phyloP scores from a whole-genome alignment of 148 eudicot genomes.

The Arctostaphylos glauca region DNA sequence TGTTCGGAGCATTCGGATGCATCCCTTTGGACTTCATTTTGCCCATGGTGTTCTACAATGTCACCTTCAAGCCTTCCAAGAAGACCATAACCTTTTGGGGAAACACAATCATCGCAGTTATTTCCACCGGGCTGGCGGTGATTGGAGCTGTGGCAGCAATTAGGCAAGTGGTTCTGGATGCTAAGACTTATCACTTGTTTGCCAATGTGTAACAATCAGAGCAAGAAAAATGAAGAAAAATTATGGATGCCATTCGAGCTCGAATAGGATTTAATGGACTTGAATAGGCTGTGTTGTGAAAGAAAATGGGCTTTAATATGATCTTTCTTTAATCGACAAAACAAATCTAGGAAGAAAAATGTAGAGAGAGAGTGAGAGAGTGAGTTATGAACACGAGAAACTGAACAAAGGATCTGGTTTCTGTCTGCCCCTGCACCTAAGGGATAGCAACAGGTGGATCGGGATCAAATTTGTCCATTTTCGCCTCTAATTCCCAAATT shows the following conservation, averaged over 20 bases:
- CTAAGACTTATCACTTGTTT: slow-evolving; percentile 43
- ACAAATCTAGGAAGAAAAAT: too few relatives aligned
- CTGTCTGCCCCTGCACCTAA: too few relatives aligned
- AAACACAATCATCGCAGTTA: slow-evolving; percentile 38
- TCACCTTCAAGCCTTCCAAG: slow-evolving; percentile 64
- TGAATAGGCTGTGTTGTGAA: background rate
- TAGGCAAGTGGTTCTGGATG: slow-evolving; percentile 63
- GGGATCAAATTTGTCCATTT: too few relatives aligned
- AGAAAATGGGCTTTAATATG: too few relatives aligned
- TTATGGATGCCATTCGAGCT: background rate
- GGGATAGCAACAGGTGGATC: too few relatives aligned
- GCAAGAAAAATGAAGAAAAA: background rate
- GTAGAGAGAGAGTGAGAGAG: too few relatives aligned
- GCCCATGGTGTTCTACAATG: slow-evolving; percentile 68
- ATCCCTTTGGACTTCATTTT: slow-evolving; percentile 72
- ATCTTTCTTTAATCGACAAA: too few relatives aligned
- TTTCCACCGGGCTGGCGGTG: slow-evolving; percentile 39
- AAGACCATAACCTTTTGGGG: slow-evolving; percentile 45
- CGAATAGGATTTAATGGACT: background rate
- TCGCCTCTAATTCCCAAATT: too few relatives aligned
- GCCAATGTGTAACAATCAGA: slow-evolving; percentile 36
- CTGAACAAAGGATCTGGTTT: too few relatives aligned
- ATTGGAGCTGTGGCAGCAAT: slow-evolving; percentile 59
- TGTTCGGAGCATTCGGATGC: slow-evolving; percentile 69
- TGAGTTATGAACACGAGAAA: too few relatives aligned